A percentile compares a stretch with the other conserved stretches of the same genome.
phyloP scores from a whole-genome alignment of 306 rosid species.

The Carpinus viminea region DNA sequence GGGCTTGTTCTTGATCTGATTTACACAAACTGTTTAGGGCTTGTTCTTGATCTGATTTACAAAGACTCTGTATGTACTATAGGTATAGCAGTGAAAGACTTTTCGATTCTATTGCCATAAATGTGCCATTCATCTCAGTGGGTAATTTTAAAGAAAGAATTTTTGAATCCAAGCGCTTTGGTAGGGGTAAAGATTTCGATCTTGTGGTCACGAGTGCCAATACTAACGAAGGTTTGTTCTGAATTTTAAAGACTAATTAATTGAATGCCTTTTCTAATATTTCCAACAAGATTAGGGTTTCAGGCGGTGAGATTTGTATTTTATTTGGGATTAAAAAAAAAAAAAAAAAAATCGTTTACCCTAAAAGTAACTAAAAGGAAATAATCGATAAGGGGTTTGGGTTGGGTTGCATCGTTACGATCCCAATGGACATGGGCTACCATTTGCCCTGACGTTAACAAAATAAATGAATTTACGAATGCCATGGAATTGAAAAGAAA shows the following conservation, averaged over 20 bases:
- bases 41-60: conserved; percentile 48
- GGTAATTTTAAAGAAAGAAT: conserved; percentile 96
- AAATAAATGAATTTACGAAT: conserved; percentile 10
- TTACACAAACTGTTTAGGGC: conserved; percentile 31
- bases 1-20: not conserved
- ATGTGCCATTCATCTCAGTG: conserved; percentile 99
- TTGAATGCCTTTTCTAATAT: conserved; percentile 13
- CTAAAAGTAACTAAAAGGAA: not conserved
- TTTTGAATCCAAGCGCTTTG: conserved; percentile 96
- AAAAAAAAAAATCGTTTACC: not conserved
- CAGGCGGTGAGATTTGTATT: conserved; percentile 22
- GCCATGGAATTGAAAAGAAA: conserved; percentile 6
- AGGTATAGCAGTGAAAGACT: conserved; percentile 99
- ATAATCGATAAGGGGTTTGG: not conserved
- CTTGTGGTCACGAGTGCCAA: conserved; percentile 99
- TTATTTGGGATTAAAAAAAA: conserved; percentile 5
- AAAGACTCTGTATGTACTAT: conserved; percentile 85
- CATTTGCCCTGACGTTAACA: conserved; percentile 19
- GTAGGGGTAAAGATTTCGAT: conserved; percentile 99
- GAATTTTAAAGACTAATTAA: conserved; percentile 41
- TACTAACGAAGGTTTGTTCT: conserved; percentile 99
- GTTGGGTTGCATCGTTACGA: conserved; percentile 28
- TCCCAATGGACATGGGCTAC: conserved; percentile 26
- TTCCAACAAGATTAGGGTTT: conserved; percentile 33
- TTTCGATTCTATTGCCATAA: conserved; percentile 98